Conservation (phyloP, 129 eudicot genomes). For the Scalesia atractyloides region DNA sequence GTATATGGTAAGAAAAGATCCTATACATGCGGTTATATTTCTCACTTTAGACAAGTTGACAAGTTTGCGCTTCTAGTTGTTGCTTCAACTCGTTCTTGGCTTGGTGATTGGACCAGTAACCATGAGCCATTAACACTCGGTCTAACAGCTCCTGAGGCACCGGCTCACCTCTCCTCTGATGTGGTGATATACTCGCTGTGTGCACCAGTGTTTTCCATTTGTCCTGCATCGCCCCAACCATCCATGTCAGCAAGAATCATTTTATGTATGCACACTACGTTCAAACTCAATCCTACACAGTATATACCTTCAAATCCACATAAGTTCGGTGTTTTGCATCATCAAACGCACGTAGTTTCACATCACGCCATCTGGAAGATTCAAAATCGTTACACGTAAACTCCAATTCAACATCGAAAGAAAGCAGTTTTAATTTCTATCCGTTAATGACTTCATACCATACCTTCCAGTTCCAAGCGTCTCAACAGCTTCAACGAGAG, state of each 20-base stretch:
- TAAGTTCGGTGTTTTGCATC: constrained; percentile 90
- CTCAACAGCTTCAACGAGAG: constrained; percentile 92
- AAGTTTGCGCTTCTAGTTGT: constrained; percentile 35
- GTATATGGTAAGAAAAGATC: not conserved
- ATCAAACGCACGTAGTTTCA: constrained; percentile 86
- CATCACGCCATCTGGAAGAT: constrained; percentile 90
- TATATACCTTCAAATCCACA: constrained; percentile 83
- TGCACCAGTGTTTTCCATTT: too few relatives aligned
- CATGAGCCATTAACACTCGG: too few relatives aligned
- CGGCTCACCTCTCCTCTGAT: too few relatives aligned
- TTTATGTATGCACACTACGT: not conserved
- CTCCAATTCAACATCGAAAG: not conserved
- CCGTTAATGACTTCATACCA: not conserved
- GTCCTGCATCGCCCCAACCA: not conserved
- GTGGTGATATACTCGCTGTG: too few relatives aligned
- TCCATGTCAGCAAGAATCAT: not conserved
- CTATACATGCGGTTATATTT: constrained; percentile 13
- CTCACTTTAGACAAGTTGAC: constrained; percentile 49
- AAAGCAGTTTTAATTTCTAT: too few relatives aligned
- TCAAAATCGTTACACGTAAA: not conserved
- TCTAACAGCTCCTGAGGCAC: too few relatives aligned
- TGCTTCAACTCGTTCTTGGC: constrained; percentile 13
- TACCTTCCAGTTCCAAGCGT: constrained; percentile 82
- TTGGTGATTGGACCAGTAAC: too few relatives aligned
- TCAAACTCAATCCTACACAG: not conserved